Conservation (phyloP, 2,329 filamentous ascomycete species). For the Fusarium ramigenum region DNA sequence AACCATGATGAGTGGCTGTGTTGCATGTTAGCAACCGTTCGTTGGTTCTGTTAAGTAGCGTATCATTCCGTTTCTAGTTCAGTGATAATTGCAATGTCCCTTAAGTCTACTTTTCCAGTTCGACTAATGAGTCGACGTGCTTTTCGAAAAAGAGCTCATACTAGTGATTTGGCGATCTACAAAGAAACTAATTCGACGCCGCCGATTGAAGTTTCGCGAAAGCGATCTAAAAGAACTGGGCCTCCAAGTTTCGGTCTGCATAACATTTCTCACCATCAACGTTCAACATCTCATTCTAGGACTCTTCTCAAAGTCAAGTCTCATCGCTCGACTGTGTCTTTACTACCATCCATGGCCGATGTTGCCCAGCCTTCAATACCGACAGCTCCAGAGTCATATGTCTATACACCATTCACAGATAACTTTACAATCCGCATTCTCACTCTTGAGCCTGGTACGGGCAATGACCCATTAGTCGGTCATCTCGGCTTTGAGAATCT, state of each 20-base stretch:
- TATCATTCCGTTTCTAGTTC: neutral
- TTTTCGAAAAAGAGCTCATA: neutral
- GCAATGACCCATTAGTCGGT: conserved; percentile 43
- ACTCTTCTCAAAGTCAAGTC: neutral
- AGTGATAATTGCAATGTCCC: conserved; percentile 2
- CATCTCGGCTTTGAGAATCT: conserved; percentile 40
- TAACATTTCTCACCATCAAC: neutral
- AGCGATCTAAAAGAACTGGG: conserved; percentile 16
- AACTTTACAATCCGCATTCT: conserved; percentile 45
- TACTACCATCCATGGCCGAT: conserved; percentile 28
- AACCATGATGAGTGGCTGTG: neutral
- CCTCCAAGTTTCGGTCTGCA: conserved; percentile 1
- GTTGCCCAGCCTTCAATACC: neutral
- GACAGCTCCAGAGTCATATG: conserved; percentile 11
- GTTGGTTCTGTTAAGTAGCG: neutral
- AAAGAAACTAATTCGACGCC: neutral
- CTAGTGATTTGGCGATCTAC: neutral
- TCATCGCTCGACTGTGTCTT: conserved; percentile 7
- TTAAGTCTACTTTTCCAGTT: neutral
- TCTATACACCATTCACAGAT: conserved; percentile 37
- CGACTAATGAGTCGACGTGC: neutral
- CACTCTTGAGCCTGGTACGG: conserved; percentile 44
- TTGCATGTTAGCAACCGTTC: neutral
- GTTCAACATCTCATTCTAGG: neutral
- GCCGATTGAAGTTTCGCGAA: neutral